Evolutionary conservation across 441 rosid genomes (phyloP).

Genomic region (Populus tomentosa): DNA sequence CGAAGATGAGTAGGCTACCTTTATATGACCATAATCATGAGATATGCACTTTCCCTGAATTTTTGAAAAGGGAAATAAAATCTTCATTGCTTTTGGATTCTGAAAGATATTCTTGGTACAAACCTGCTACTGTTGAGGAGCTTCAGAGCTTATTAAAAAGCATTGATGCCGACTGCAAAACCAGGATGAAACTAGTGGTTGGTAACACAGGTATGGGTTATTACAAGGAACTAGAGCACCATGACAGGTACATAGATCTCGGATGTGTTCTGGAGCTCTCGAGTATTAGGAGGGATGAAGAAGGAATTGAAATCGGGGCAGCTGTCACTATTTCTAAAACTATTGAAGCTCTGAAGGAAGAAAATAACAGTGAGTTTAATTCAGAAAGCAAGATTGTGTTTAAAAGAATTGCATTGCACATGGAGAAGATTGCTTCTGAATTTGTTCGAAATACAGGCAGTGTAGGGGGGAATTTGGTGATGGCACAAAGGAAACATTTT

Average conservation of each 20-base stretch:
- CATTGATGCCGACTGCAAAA: conserved; percentile 14
- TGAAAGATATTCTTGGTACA: conserved; percentile 38
- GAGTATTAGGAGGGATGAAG: conserved; percentile 27
- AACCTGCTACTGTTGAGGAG: conserved; percentile 47
- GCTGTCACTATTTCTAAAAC: conserved; percentile 66
- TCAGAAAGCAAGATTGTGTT: conserved; percentile 27
- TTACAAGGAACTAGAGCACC: conserved; percentile 46
- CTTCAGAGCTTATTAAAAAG: conserved; percentile 38
- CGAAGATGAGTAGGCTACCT: conserved; percentile 41
- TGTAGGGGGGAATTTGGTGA: conserved; percentile 76
- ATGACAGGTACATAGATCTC: conserved; percentile 55
- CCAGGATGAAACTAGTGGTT: conserved; percentile 45
- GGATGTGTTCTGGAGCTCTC: conserved; percentile 53
- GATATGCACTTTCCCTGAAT: conserved; percentile 50
- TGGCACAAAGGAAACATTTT: conserved; percentile 75
- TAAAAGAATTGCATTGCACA: conserved; percentile 53
- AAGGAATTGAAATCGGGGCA: conserved; percentile 74
- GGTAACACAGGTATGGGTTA: conserved; percentile 77
- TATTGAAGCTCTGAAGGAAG: conserved; percentile 49
- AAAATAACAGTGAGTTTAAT: conserved; percentile 13
- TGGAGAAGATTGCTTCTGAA: conserved; percentile 68
- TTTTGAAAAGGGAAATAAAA: conserved; percentile 48
- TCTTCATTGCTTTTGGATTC: conserved; percentile 26
- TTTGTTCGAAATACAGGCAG: conserved; percentile 65
- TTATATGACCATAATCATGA: conserved; percentile 20